Conservation (phyloP, 352 stramenopile genomes). For the Globisporangium yorkense region DNA sequence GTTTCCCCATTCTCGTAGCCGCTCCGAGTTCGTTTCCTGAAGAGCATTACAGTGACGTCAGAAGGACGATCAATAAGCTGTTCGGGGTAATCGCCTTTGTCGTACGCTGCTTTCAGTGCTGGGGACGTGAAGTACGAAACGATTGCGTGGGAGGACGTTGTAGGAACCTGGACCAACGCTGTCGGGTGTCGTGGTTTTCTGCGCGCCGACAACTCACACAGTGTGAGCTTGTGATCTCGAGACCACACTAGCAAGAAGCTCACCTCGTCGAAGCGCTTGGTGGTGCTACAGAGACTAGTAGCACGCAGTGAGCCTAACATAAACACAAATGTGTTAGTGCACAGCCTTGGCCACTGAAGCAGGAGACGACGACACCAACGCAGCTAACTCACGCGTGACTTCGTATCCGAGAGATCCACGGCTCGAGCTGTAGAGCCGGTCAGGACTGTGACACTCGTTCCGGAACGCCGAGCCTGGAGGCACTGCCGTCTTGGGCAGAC, state of each 20-base stretch:
- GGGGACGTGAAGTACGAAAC: conserved; percentile 3
- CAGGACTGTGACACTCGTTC: conserved; percentile 51
- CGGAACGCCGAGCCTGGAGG: conserved; percentile 56
- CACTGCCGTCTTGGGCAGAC: conserved; percentile 47
- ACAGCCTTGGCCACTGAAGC: too few species aligned
- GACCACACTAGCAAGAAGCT: background rate
- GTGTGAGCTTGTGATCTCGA: background rate
- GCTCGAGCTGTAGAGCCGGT: conserved; percentile 67
- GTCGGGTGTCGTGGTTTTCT: conserved; percentile 41
- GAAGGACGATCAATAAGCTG: background rate
- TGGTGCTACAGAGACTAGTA: conserved; percentile 60
- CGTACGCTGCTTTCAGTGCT: conserved; percentile 4
- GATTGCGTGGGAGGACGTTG: conserved; percentile 21
- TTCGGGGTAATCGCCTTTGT: background rate
- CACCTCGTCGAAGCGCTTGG: conserved; percentile 46
- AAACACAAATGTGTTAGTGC: background rate
- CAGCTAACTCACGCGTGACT: conserved; percentile 42
- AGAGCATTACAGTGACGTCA: background rate
- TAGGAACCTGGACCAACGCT: conserved; percentile 59
- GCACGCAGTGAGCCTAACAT: conserved; percentile 48
- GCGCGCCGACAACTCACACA: background rate
- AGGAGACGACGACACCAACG: too few species aligned
- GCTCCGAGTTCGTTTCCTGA: conserved; percentile 20
- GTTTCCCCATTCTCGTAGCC: conserved; percentile 42
- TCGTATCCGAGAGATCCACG: conserved; percentile 55